Evolutionary conservation across 106 monocot genomes (phyloP).

Genomic region (Platanthera zijinensis): DNA sequence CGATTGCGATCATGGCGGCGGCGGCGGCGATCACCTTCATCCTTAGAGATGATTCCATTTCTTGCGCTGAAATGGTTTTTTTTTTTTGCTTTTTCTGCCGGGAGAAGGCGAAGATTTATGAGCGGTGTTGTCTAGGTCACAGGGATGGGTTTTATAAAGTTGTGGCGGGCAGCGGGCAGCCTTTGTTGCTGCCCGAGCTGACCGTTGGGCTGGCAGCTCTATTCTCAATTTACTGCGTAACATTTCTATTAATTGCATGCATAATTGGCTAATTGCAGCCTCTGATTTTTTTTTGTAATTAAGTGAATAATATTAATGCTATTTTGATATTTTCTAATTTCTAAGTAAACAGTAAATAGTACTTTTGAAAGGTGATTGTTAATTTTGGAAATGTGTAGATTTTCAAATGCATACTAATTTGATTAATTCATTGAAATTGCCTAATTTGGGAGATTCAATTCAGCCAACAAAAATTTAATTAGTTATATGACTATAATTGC

Average conservation of each 20-base stretch:
- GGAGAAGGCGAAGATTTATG: background rate
- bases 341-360: no score
- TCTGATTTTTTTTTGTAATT: no score
- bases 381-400: no score
- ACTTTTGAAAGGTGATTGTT: no score
- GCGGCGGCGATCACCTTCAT: slow-evolving; percentile 4
- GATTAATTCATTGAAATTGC: no score
- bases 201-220: background rate
- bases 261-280: no score
- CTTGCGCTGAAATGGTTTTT: background rate
- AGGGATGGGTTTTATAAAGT: background rate
- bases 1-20: background rate
- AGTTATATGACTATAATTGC: no score
- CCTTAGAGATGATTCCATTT: slow-evolving; percentile 9
- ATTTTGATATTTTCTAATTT: background rate
- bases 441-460: no score
- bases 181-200: background rate
- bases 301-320: no score
- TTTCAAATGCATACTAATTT: no score
- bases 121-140: no score
- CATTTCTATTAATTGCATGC: background rate
- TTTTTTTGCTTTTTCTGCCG: background rate
- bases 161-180: background rate
- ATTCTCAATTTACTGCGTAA: background rate
- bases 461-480: no score